Evolutionary conservation across 257 asterid genomes (phyloP).

Genomic region (Solanum habrochaites): DNA sequence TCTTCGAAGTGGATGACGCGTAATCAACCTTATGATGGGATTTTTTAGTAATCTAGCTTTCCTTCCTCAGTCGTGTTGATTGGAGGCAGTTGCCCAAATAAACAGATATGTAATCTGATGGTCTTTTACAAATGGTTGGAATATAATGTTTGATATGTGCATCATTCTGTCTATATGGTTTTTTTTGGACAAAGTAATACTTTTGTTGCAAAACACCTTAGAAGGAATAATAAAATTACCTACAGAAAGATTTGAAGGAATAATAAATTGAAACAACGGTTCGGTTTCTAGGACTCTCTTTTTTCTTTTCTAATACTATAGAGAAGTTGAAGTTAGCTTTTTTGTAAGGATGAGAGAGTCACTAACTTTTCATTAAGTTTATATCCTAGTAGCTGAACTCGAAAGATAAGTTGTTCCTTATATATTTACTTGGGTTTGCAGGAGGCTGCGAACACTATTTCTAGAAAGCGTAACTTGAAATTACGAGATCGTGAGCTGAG

Average conservation of each 20-base stretch:
- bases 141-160: not conserved
- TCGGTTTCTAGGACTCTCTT: not conserved
- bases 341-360: not conserved
- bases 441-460: conserved; percentile 58
- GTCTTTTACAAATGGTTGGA: not conserved
- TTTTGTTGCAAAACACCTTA: not conserved
- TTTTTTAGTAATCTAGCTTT: not conserved
- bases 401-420: not conserved
- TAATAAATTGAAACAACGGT: not conserved
- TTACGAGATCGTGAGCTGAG: conserved; percentile 73
- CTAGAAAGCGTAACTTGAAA: conserved; percentile 40
- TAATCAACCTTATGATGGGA: not conserved
- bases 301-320: not conserved
- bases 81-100: not conserved
- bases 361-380: not conserved
- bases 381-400: not conserved
- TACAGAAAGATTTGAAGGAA: not conserved
- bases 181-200: not conserved
- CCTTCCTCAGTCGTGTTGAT: not conserved
- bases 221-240: not conserved
- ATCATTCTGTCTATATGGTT: not conserved
- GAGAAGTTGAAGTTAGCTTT: not conserved
- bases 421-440: conserved; percentile 11
- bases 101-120: not conserved
- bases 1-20: not conserved